A percentile compares a stretch with the other conserved stretches of the same genome.
phyloP scores from a whole-genome alignment of 1,284 basidiomycete genomes.

The Lentinula novae-zelandiae region DNA sequence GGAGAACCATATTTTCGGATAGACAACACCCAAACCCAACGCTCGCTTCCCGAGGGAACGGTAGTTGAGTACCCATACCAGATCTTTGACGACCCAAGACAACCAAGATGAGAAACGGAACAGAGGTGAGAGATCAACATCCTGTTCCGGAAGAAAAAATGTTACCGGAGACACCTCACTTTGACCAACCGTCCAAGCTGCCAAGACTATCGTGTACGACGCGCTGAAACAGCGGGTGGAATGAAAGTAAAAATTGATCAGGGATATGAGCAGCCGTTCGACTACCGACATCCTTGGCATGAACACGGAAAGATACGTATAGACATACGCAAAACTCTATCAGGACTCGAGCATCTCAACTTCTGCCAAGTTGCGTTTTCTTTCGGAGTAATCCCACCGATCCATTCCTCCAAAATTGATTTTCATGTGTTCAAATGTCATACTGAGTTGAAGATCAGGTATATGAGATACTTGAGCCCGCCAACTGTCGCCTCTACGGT shows the following conservation, averaged over 20 bases:
- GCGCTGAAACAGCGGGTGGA: background rate
- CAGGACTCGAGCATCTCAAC: constrained; percentile 17
- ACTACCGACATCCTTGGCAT: background rate
- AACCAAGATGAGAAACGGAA: background rate
- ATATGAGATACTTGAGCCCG: constrained; percentile 65
- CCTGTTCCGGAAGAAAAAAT: background rate
- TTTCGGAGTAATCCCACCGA: constrained; percentile 63
- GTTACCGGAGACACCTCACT: background rate
- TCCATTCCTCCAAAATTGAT: constrained; percentile 76
- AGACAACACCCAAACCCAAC: background rate
- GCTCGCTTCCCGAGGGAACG: background rate
- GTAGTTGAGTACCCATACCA: background rate
- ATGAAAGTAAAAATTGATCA: background rate
- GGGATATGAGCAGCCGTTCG: background rate
- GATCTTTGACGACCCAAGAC: background rate
- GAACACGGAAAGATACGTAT: background rate
- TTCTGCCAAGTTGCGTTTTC: constrained; percentile 58
- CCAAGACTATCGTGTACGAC: background rate
- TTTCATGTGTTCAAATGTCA: constrained; percentile 57
- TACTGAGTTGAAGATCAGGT: constrained; percentile 67
- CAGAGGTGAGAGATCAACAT: background rate
- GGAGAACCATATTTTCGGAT: background rate
- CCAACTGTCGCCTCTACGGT: constrained; percentile 71
- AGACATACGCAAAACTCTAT: background rate
- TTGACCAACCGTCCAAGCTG: background rate